These are phyloP conservation scores for Gleditsia sinensis DNA, from an alignment of 306 rosid species.

Conservation along the genomic window DNA sequence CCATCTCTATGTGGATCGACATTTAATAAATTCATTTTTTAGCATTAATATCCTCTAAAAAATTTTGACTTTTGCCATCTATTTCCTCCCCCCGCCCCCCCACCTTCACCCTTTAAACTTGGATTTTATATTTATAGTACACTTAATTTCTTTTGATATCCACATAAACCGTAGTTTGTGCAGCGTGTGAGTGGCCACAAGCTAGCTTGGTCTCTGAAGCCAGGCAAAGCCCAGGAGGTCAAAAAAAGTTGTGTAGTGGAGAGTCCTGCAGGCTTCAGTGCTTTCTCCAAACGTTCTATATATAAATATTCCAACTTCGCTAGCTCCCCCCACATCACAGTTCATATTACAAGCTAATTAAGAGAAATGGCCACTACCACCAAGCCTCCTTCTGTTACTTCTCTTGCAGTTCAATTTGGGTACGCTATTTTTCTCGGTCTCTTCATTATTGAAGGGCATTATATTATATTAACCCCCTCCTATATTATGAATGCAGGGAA, in stretches of 20 bases:
- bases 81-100: too few species aligned
- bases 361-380: constrained; percentile 37
- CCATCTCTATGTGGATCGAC: too few species aligned
- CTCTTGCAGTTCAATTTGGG: constrained; percentile 51
- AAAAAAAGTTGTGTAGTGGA: constrained; percentile 56
- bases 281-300: constrained; percentile 28
- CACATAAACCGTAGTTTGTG: neutral
- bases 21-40: neutral
- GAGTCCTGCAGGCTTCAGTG: neutral
- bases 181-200: constrained; percentile 23
- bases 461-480: too few species aligned
- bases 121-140: too few species aligned
- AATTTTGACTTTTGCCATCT: too few species aligned
- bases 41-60: neutral
- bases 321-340: neutral
- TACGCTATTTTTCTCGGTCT: constrained; percentile 5
- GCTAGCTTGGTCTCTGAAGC: constrained; percentile 44
- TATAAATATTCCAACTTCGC: constrained; percentile 25
- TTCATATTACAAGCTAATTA: neutral
- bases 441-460: too few species aligned
- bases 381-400: constrained; percentile 32
- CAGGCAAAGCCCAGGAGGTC: constrained; percentile 26
- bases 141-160: too few species aligned
- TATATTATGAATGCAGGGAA: constrained; percentile 40
- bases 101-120: too few species aligned